Evolutionary conservation across 2,329 filamentous ascomycete genomes (phyloP), one percentile per base, ranked within the genome.

Genomic region (Fusarium siculi): DNA sequence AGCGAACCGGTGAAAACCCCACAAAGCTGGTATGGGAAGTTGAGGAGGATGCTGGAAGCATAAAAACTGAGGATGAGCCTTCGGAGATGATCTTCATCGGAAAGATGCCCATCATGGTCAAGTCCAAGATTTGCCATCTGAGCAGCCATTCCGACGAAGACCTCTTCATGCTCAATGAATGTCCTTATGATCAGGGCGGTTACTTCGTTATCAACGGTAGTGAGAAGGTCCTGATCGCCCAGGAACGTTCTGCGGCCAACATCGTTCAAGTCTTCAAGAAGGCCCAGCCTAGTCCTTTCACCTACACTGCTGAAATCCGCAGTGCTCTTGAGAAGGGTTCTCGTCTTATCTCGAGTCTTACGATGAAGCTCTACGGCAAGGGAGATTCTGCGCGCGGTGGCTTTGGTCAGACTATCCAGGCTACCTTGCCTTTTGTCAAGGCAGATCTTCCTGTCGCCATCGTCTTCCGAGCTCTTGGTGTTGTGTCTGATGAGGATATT

Each of bases 191-290:
- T 79, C 96, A 98, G 80, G 96, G 96, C 76, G 96, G 96, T 74
- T 99, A 99, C 84, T 99, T 99, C 80, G 94, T 99, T 78, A 99
- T 99, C 87, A 99, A 99, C 84, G 96, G 96, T 47, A 97, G 94
- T 83, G 96, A 99, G 81, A 99, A 99, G 87, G 96, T 99, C 28
- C 85, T 99, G 76, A 99, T 99, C 78, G 96, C 96, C 3, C 96
- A 99, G 82, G 96, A 99, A 83, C 93, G 96, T 71, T 98, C 95
- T 80, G 96, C 96, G 44, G 96, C 96, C 80, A 99, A 99, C 80
- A 99, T 98, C 66, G 96, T 99, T 9, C 96, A 99, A 84, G 96
- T 99, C 34, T 99, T 99, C 90, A 96, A 97, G 85, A 99, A 99
- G 86, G 94, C 96, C 1, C 90, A 92, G 76, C 94, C 95, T n/a